These are phyloP conservation scores for Zygosaccharomyces pseudobailii DNA, from an alignment of 1,139 yeast genomes.

Conservation along the genomic window DNA sequence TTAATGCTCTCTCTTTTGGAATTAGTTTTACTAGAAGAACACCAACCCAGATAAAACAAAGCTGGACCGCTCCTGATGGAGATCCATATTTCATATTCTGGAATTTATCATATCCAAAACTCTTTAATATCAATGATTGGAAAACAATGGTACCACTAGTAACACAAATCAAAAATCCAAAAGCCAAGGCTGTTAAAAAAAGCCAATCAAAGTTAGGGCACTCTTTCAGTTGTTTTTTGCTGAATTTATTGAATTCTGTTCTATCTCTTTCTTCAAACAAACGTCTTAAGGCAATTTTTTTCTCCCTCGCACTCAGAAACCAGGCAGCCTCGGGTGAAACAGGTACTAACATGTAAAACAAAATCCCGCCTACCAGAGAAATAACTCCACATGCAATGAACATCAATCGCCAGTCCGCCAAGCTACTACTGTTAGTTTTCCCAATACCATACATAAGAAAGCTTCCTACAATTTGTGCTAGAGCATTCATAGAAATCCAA, in stretches of 20 bases:
- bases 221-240: constrained; percentile 1
- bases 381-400: constrained; percentile 5
- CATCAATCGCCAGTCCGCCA: constrained; percentile 8
- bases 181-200: neutral
- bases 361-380: constrained; percentile 4
- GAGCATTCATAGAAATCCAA: constrained; percentile 31
- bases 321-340: neutral
- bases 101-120: constrained; percentile 7
- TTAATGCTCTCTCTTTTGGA: constrained; percentile 6
- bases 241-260: neutral
- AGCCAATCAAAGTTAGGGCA: constrained; percentile 8
- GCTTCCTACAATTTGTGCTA: constrained; percentile 8
- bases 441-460: constrained; percentile 8
- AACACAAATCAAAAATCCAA: constrained; percentile 6
- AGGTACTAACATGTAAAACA: constrained; percentile 1
- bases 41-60: constrained; percentile 5
- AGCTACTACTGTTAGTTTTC: constrained; percentile 1
- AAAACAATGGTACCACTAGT: constrained; percentile 7
- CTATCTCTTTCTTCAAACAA: neutral
- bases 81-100: constrained; percentile 8
- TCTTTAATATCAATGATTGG: constrained; percentile 5
- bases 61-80: constrained; percentile 7
- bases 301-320: neutral
- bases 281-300: neutral
- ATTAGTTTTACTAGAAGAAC: constrained; percentile 4